These are phyloP conservation scores for Amauroascus verrucosus DNA, from an alignment of 2,329 filamentous ascomycete species.

Conservation along the genomic window DNA sequence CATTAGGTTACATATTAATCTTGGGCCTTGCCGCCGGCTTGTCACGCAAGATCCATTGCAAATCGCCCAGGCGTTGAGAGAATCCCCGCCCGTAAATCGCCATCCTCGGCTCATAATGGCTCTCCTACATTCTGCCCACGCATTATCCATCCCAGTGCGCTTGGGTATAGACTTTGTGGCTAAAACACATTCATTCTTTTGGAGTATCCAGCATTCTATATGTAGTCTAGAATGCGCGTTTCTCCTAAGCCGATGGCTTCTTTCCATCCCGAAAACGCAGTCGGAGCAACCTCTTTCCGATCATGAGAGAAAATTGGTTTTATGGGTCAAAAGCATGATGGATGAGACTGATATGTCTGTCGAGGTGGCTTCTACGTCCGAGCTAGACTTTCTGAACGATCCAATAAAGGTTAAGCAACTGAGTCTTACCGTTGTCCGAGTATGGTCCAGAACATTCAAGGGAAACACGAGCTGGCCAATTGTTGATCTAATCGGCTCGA, in stretches of 20 bases:
- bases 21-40: slow-evolving; percentile 39
- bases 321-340: slow-evolving; percentile 43
- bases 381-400: slow-evolving; percentile 36
- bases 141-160: slow-evolving; percentile 45
- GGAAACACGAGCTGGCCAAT: slow-evolving; percentile 42
- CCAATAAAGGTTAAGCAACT: slow-evolving; percentile 36
- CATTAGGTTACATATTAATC: slow-evolving; percentile 39
- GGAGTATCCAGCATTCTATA: slow-evolving; percentile 47
- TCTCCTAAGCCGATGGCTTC: slow-evolving; percentile 38
- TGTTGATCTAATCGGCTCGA: slow-evolving; percentile 38
- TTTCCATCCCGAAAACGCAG: slow-evolving; percentile 36
- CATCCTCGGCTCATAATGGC: slow-evolving; percentile 41
- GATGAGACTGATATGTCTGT: slow-evolving; percentile 41
- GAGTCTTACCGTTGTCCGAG: slow-evolving; percentile 40
- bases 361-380: slow-evolving; percentile 29
- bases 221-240: slow-evolving; percentile 46
- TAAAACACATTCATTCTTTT: slow-evolving; percentile 45
- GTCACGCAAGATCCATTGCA: slow-evolving; percentile 39
- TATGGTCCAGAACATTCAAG: slow-evolving; percentile 39
- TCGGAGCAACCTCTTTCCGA: slow-evolving; percentile 36
- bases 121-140: slow-evolving; percentile 45
- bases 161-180: slow-evolving; percentile 46
- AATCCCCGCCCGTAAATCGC: slow-evolving; percentile 35
- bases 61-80: slow-evolving; percentile 38
- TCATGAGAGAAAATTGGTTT: slow-evolving; percentile 38